Base-by-base conservation (phyloP, 768 basidiomycete genomes). In the Mycena maculata region DNA sequence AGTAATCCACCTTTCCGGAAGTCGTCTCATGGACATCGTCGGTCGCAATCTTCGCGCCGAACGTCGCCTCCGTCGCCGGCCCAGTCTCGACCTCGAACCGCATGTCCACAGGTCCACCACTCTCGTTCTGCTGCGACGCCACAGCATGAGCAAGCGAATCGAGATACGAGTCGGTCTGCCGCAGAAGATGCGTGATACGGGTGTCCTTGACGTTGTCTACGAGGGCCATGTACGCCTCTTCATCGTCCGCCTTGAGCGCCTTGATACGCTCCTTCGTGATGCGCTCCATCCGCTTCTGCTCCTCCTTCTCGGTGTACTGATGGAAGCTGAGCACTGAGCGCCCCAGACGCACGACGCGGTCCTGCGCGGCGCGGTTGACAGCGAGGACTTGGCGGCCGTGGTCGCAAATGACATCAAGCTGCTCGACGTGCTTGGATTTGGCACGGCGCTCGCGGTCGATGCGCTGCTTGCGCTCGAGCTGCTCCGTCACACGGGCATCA, bases 131-230 rank as follows among this genome's bases (percentile, higher is more conserved):
- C 77, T 99, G 97, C 11, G 92, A 92, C 60, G 90, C 86, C 65
- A 99, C 96, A 33, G 96, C 96, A 64, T 95, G 92, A 2, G 97
- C 94, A 27, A 99, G 89, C 10, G 94, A 95, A 76, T 99, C 97
- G 72, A 99, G 90, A 81, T 95, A 99, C 0, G 90, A 73, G 73
- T 99, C 97, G 11, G 98, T 99, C 81, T 99, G 97, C 48, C 92
- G 86, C 62, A 99, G 84, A 28, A 99, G 84, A 80, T 99, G 98
- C 0, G 96, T 98, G 80, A 99, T 98, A 79, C 98, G 92, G 12
- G 97, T 98, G 74, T 99, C 98, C 78, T 99, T 99, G 63, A 97
- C 97, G 20, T 96, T 98, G 78, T 99, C 98, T 74, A 99, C 94
- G 74, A 99, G 92, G 76, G 96, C 96, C 88, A 98, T 92, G 80